phyloP scores from a whole-genome alignment of 2,329 filamentous ascomycete genomes.

The Golovinomyces cichoracearum region DNA sequence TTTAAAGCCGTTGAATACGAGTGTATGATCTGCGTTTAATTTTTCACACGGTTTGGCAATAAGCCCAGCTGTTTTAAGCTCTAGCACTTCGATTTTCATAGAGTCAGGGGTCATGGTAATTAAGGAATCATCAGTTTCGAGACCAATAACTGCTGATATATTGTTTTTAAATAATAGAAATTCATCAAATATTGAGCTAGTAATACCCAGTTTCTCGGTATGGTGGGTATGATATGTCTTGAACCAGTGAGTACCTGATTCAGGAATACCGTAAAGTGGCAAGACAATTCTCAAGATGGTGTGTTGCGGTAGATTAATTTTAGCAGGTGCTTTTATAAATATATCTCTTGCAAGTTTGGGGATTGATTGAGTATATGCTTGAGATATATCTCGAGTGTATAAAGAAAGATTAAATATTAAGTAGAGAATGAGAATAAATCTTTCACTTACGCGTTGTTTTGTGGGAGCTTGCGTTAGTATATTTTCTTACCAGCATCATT shows the following conservation, averaged over 20 bases:
- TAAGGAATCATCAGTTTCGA: slow-evolving; percentile 5
- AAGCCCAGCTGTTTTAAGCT: slow-evolving; percentile 2
- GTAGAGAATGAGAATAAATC: not conserved
- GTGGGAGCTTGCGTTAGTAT: slow-evolving; percentile 3
- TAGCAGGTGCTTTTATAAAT: not conserved
- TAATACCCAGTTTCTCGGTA: slow-evolving; percentile 1
- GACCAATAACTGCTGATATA: slow-evolving; percentile 1
- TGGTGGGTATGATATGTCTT: not conserved
- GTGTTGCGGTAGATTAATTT: not conserved
- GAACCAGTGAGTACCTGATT: not conserved
- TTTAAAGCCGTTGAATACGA: slow-evolving; percentile 1
- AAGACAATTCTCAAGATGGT: slow-evolving; percentile 1
- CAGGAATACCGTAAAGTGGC: not conserved
- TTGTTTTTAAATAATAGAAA: slow-evolving; percentile 1
- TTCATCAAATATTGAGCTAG: slow-evolving; percentile 2
- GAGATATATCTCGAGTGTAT: slow-evolving; percentile 1
- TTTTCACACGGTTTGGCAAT: not conserved
- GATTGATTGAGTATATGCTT: slow-evolving; percentile 1
- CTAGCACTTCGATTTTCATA: not conserved
- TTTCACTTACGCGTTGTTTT: slow-evolving; percentile 2
- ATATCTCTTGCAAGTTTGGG: not conserved
- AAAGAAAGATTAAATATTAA: not conserved
- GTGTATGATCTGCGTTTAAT: not conserved
- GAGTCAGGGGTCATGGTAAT: slow-evolving; percentile 2
- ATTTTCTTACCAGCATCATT: slow-evolving; percentile 2